Conservation (phyloP, 176 grass and related monocot species). For the Rhynchospora pubera region DNA sequence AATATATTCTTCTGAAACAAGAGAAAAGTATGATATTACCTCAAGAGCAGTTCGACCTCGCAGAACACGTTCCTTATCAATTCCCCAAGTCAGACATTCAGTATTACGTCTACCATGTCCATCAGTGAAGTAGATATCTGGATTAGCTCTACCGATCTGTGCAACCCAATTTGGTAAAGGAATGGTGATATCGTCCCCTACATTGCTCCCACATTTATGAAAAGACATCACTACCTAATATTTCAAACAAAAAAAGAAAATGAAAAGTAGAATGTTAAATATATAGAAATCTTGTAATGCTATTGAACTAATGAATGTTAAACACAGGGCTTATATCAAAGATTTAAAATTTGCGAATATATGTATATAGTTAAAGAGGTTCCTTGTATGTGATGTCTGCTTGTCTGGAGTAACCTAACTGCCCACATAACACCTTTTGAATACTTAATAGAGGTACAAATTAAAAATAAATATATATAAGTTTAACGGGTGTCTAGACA, state of each 20-base stretch:
- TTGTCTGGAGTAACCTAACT: neutral
- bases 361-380: neutral
- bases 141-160: constrained; percentile 76
- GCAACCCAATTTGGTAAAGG: constrained; percentile 78
- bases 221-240: constrained; percentile 94
- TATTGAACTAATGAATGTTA: neutral
- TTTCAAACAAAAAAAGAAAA: neutral
- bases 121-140: constrained; percentile 90
- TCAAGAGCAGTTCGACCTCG: constrained; percentile 69
- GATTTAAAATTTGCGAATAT: neutral
- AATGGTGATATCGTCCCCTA: constrained; percentile 60
- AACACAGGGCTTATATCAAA: neutral
- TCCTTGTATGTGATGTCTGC: neutral
- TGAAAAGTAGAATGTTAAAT: neutral
- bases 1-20: neutral
- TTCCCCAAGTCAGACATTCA: constrained; percentile 85
- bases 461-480: neutral
- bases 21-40: constrained; percentile 24
- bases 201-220: constrained; percentile 84
- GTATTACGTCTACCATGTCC: constrained; percentile 47
- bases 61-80: constrained; percentile 85
- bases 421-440: neutral
- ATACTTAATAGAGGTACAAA: neutral
- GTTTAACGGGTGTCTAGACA: neutral
- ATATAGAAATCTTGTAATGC: neutral